Conservation (phyloP, 2,329 filamentous ascomycete species). For the Microascus cirrosus region DNA sequence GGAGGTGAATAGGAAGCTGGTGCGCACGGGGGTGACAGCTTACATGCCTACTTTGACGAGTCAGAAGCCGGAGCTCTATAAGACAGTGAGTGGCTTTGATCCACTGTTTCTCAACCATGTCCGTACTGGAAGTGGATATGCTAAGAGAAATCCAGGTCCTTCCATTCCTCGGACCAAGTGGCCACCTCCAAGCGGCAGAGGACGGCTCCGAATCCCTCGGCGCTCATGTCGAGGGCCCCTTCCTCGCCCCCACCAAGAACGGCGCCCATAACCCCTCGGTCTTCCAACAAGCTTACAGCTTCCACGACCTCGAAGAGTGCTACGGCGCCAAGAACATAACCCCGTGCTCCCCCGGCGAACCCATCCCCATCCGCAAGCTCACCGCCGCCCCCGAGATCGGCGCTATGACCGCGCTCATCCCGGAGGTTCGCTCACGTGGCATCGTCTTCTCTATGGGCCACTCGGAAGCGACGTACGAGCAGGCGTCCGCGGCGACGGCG, state of each 20-base stretch:
- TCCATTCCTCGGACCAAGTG: conserved; percentile 66
- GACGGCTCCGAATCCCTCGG: conserved; percentile 80
- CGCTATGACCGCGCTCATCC: conserved; percentile 57
- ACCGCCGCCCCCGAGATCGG: conserved; percentile 78
- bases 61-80: conserved; percentile 71
- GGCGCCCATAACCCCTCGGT: conserved; percentile 73
- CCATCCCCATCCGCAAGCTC: conserved; percentile 58
- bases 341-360: conserved; percentile 19
- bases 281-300: conserved; percentile 50
- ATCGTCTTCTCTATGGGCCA: conserved; percentile 78
- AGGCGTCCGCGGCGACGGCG: conserved; percentile 60
- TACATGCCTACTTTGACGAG: conserved; percentile 81
- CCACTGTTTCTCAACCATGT: no score
- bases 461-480: conserved; percentile 77
- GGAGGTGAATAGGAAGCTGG: conserved; percentile 58
- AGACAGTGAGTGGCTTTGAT: no score
- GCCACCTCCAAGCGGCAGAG: conserved; percentile 41
- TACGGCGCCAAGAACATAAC: conserved; percentile 63
- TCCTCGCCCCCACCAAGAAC: conserved; percentile 72
- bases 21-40: conserved; percentile 74
- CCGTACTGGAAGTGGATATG: not conserved
- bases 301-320: conserved; percentile 56
- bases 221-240: conserved; percentile 85
- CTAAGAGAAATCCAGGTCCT: conserved; percentile 38
- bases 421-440: conserved; percentile 48